A percentile compares a stretch with the other conserved stretches of the same genome.
phyloP scores from a whole-genome alignment of 345 rosid genomes.

The Psidium guajava region DNA sequence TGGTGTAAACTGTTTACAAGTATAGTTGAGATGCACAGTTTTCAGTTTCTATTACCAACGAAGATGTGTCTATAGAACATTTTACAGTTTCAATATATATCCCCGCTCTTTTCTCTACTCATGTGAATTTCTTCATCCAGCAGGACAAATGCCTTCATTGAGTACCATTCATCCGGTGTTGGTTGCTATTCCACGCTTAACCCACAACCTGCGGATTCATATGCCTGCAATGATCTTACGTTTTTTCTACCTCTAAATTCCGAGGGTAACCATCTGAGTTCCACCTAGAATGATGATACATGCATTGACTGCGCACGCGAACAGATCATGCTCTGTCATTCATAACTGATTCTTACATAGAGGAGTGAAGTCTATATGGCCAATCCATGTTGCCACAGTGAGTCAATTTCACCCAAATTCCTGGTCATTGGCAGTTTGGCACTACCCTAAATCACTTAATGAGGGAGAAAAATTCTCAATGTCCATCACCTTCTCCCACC shows the following conservation, averaged over 20 bases:
- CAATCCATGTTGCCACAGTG: too few species aligned
- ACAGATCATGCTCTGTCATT: too few species aligned
- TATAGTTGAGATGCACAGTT: neutral
- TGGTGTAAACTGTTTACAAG: neutral
- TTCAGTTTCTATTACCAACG: neutral
- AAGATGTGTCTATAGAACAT: neutral
- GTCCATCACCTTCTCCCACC: too few species aligned
- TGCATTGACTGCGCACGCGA: too few species aligned
- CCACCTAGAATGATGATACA: accelerated
- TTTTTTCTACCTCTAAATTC: neutral
- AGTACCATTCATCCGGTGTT: neutral
- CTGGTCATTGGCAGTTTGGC: too few species aligned
- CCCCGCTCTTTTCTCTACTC: neutral
- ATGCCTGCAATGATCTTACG: neutral
- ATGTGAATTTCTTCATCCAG: neutral
- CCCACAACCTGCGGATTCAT: neutral
- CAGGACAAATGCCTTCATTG: neutral
- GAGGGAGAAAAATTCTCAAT: too few species aligned
- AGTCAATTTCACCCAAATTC: too few species aligned
- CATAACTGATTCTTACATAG: too few species aligned
- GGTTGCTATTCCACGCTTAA: neutral
- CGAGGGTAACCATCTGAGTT: neutral
- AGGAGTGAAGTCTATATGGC: too few species aligned
- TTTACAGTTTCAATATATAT: neutral
- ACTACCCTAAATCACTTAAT: too few species aligned